phyloP scores from a whole-genome alignment of 192 early-diverging fungal genomes.

The Spinellus fusiger region DNA sequence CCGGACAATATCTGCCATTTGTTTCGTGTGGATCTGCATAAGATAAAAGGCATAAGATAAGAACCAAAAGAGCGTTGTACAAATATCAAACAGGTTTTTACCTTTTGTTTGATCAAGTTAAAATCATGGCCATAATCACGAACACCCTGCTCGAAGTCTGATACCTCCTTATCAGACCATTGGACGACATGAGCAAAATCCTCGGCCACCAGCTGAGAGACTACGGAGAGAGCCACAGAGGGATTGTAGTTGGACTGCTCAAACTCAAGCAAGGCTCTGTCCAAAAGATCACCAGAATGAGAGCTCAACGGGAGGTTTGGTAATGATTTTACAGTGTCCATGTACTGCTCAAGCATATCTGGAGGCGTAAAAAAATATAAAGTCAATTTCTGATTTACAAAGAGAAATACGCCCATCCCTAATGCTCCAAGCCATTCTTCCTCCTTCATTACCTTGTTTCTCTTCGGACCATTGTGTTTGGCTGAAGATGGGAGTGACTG shows the following conservation, averaged over 20 bases:
- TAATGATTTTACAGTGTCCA: conserved; percentile 27
- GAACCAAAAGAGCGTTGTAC: background rate
- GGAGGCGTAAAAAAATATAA: background rate
- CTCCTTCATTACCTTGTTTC: conserved; percentile 24
- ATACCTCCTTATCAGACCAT: conserved; percentile 50
- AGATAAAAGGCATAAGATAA: background rate
- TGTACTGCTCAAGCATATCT: conserved; percentile 38
- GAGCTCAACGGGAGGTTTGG: conserved; percentile 27
- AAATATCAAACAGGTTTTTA: conserved; percentile 17
- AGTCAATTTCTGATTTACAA: background rate
- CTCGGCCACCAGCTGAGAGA: conserved; percentile 36
- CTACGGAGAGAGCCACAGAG: conserved; percentile 47
- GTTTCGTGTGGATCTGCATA: conserved; percentile 13
- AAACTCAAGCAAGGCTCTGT: conserved; percentile 52
- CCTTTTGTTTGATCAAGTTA: conserved; percentile 49
- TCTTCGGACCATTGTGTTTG: conserved; percentile 34
- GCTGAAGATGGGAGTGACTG: conserved; percentile 28
- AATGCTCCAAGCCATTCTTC: too few species aligned
- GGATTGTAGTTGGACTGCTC: conserved; percentile 47
- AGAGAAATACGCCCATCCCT: too few species aligned
- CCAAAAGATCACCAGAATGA: conserved; percentile 59
- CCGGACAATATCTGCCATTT: conserved; percentile 53
- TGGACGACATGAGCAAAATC: conserved; percentile 43
- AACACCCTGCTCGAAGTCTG: conserved; percentile 57
- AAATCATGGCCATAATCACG: conserved; percentile 61